phyloP scores from a whole-genome alignment of 148 eudicot species.

The Bassia scoparia region DNA sequence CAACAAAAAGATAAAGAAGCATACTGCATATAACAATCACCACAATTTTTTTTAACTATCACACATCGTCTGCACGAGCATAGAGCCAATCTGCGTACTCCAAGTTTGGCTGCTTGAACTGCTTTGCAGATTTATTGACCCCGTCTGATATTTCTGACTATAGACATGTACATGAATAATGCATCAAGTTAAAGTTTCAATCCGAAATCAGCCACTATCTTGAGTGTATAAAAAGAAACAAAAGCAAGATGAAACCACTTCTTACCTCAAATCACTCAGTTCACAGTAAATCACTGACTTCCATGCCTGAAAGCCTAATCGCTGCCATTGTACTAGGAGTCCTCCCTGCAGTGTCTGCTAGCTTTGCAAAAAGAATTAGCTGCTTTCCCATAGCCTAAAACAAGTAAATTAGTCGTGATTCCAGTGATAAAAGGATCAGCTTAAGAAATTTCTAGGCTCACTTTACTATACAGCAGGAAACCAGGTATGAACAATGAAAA shows the following conservation, averaged over 20 bases:
- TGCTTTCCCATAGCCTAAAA: slow-evolving; percentile 72
- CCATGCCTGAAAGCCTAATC: too few relatives aligned
- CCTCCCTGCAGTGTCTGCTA: too few relatives aligned
- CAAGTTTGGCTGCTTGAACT: slow-evolving; percentile 90
- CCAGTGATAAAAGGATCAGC: slow-evolving; percentile 1
- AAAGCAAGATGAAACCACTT: slow-evolving; percentile 6
- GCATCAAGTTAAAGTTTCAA: background rate
- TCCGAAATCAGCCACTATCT: background rate
- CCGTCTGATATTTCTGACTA: slow-evolving; percentile 94
- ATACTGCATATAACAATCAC: background rate
- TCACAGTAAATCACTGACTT: too few relatives aligned
- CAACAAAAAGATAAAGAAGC: slow-evolving; percentile 3
- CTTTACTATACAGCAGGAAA: background rate
- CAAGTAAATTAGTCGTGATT: background rate
- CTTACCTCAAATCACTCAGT: too few relatives aligned
- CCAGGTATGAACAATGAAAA: background rate
- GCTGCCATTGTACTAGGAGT: too few relatives aligned
- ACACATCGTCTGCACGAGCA: slow-evolving; percentile 79
- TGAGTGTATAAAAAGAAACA: background rate
- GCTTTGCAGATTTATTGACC: slow-evolving; percentile 76
- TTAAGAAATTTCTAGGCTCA: background rate
- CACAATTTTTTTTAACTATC: slow-evolving; percentile 22
- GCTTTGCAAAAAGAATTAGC: slow-evolving; percentile 74
- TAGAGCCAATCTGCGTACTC: slow-evolving; percentile 71
- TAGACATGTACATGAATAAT: slow-evolving; percentile 9